Evolutionary conservation across 2,329 filamentous ascomycete genomes (phyloP).

Genomic region (Ramichloridium luteum): DNA sequence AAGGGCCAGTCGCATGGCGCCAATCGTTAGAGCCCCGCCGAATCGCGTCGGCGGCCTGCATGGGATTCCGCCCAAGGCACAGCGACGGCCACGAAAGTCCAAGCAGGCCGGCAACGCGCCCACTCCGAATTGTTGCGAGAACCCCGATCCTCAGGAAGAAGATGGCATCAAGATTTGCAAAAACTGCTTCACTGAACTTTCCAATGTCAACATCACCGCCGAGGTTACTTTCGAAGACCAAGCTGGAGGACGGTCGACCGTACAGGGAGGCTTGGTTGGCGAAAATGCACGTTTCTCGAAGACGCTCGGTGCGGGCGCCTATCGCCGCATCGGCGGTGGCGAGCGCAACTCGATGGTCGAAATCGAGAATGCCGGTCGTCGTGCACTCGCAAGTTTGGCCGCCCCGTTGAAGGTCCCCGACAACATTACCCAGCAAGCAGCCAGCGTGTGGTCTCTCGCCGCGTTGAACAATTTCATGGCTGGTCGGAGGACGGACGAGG

Average conservation of each 20-base stretch:
- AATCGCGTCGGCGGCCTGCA: not conserved
- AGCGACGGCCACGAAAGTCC: not conserved
- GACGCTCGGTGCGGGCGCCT: constrained; percentile 38
- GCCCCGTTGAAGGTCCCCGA: constrained; percentile 28
- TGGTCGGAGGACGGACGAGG: constrained; percentile 71
- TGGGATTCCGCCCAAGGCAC: not conserved
- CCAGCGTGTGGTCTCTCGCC: constrained; percentile 33
- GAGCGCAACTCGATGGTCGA: constrained; percentile 46
- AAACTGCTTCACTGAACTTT: constrained; percentile 72
- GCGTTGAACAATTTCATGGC: constrained; percentile 59
- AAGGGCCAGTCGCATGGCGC: too few relatives aligned
- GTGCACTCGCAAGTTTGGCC: constrained; percentile 28
- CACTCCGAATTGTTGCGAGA: constrained; percentile 7
- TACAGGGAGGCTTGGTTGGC: constrained; percentile 79
- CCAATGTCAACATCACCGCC: constrained; percentile 78
- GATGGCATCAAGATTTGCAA: constrained; percentile 51
- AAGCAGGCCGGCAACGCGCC: not conserved
- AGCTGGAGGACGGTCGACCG: constrained; percentile 70
- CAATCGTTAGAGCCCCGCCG: not conserved
- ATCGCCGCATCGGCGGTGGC: constrained; percentile 31
- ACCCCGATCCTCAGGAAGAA: constrained; percentile 17
- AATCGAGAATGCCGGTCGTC: constrained; percentile 34
- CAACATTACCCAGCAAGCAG: constrained; percentile 27
- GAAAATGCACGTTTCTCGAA: constrained; percentile 74
- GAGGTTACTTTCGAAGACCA: constrained; percentile 88